Conservation (phyloP, 2,329 filamentous ascomycete species). For the Hymenotorrendiella dingleyae region DNA sequence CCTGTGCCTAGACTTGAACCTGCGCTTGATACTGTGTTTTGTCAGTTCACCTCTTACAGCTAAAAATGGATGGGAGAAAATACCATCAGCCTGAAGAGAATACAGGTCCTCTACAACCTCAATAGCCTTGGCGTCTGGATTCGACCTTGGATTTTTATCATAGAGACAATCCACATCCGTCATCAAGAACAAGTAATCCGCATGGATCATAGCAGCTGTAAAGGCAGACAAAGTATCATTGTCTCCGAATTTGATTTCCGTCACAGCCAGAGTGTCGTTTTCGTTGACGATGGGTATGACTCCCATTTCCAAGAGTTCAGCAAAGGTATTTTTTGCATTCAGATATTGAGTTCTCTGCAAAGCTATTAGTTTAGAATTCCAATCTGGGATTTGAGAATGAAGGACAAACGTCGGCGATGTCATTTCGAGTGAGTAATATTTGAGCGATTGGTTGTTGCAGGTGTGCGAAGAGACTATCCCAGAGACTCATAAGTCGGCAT, state of each 20-base stretch:
- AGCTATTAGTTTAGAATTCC: slow-evolving; percentile 14
- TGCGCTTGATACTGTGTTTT: slow-evolving; percentile 66
- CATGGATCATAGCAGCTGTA: slow-evolving; percentile 93
- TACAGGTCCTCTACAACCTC: slow-evolving; percentile 88
- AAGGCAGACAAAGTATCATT: slow-evolving; percentile 97
- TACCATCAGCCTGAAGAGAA: slow-evolving; percentile 73
- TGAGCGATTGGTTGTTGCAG: slow-evolving; percentile 88
- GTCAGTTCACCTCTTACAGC: slow-evolving; percentile 4
- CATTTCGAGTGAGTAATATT: slow-evolving; percentile 87
- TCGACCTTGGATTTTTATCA: slow-evolving; percentile 83
- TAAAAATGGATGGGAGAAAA: background rate
- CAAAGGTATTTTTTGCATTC: slow-evolving; percentile 94
- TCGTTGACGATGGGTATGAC: slow-evolving; percentile 99
- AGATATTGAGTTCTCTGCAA: slow-evolving; percentile 78
- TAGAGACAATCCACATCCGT: slow-evolving; percentile 98
- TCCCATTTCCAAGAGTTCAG: slow-evolving; percentile 84
- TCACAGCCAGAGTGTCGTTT: slow-evolving; percentile 93
- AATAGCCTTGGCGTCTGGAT: slow-evolving; percentile 83
- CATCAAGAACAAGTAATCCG: slow-evolving; percentile 96
- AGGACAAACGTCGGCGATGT: slow-evolving; percentile 78
- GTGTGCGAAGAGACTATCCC: slow-evolving; percentile 88
- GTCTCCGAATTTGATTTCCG: slow-evolving; percentile 99
- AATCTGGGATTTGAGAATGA: no score
- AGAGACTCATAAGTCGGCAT: slow-evolving; percentile 88
- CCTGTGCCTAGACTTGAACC: slow-evolving; percentile 88